Evolutionary conservation across 352 stramenopile genomes (phyloP), one percentile per base, ranked within the genome.

Genomic region (Phytophthora multivora): DNA sequence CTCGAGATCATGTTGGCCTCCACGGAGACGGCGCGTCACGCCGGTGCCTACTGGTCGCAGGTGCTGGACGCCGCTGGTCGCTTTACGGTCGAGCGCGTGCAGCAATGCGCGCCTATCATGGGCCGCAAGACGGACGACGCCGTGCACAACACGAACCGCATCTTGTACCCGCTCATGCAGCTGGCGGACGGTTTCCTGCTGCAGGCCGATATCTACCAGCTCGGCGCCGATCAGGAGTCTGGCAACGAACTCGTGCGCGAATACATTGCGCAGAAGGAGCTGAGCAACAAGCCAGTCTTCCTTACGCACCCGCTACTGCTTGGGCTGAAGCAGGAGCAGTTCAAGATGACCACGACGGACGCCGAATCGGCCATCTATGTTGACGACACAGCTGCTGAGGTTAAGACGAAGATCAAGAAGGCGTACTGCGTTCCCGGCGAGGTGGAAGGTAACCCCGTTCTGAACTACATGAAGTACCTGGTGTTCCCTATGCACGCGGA

Each of bases 261-360:
- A 63, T 99, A 99, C 81, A 98, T 97, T 60, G 82, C 91, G 60
- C 84, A 95, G 28, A 97, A 95, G 55, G 92, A 93, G 26, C 30
- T 73, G 4, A 16, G 52, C 6, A 73, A 82, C 5, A 77, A 80
- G 51, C 94, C 96, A 8, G 88, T 99, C 18, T 99, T 99, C 70
- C 79, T 99, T 12, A 91, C 84, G 57, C 97, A 99, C 83, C 97
- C 98, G 64, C 97, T 99, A 91, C 82, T 99, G 19, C 96, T 97
- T 49, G 97, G 98, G 0, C 76, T 99, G 18, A 99, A 99, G 80
- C 96, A 98, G 71, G 98, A 98, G 13, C 97, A 99, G 83, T 91
- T 97, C 71, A 99, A 99, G 86, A 99, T 99, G 98, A 98, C 82
- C 69, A 99, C 99, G 76, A 98, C 91, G 45, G 97, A 99, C 89